phyloP scores from a whole-genome alignment of 371 early-diverging fungal genomes.

The Circinella umbellata region DNA sequence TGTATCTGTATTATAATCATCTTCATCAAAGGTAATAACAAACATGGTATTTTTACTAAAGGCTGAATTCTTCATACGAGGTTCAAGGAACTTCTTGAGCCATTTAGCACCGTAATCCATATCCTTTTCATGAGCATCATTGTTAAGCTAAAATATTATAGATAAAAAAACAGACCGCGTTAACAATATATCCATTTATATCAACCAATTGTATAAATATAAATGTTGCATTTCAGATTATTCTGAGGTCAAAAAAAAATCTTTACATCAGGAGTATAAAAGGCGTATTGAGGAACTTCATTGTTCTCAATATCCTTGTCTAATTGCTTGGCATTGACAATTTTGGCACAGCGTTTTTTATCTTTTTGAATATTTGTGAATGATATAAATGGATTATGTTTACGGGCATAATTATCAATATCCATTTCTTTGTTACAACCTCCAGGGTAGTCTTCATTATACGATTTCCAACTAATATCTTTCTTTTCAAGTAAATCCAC shows the following conservation, averaged over 20 bases:
- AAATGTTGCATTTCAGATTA: too few relatives aligned
- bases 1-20: slow-evolving; percentile 38
- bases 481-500: slow-evolving; percentile 69
- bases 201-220: too few relatives aligned
- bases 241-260: too few relatives aligned
- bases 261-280: slow-evolving; percentile 57
- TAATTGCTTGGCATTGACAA: slow-evolving; percentile 54
- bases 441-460: slow-evolving; percentile 67
- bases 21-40: slow-evolving; percentile 60
- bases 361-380: slow-evolving; percentile 53
- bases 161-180: too few relatives aligned
- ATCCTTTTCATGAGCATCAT: slow-evolving; percentile 65
- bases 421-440: slow-evolving; percentile 36
- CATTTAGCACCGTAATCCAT: slow-evolving; percentile 57
- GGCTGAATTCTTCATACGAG: slow-evolving; percentile 50
- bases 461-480: slow-evolving; percentile 67
- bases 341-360: slow-evolving; percentile 52
- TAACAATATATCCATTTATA: too few relatives aligned
- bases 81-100: slow-evolving; percentile 58
- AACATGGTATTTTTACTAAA: slow-evolving; percentile 60
- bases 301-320: slow-evolving; percentile 50
- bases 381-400: slow-evolving; percentile 68
- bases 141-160: slow-evolving; percentile 33
- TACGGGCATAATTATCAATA: slow-evolving; percentile 47
- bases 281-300: slow-evolving; percentile 60